These are phyloP conservation scores for Periglandula ipomoeae DNA, from an alignment of 2,329 filamentous ascomycete genomes.

Conservation along the genomic window DNA sequence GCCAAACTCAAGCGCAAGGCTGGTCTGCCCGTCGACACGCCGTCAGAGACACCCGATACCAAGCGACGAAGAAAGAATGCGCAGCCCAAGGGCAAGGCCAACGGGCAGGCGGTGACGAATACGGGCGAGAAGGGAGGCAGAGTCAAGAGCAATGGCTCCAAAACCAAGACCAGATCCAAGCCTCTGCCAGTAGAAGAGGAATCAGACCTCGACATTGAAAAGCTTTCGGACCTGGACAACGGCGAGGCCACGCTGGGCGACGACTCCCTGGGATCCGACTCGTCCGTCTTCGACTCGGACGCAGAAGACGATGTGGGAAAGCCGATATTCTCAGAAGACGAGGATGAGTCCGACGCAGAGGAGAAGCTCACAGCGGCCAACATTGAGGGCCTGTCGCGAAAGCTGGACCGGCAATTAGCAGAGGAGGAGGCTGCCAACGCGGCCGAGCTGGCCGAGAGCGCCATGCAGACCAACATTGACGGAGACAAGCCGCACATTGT, in stretches of 20 bases:
- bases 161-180: constrained; percentile 23
- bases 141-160: constrained; percentile 9
- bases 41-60: constrained; percentile 34
- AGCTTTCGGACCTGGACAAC: constrained; percentile 32
- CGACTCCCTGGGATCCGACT: constrained; percentile 49
- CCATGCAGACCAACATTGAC: constrained; percentile 88
- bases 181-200: no score
- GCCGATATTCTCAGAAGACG: constrained; percentile 89
- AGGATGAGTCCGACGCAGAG: constrained; percentile 78
- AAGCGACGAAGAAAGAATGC: constrained; percentile 15
- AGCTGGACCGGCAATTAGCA: constrained; percentile 68
- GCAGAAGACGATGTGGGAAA: constrained; percentile 40
- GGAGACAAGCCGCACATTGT: constrained; percentile 63
- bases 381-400: constrained; percentile 82
- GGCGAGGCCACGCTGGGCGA: constrained; percentile 37
- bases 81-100: constrained; percentile 14
- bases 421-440: constrained; percentile 75
- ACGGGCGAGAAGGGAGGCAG: constrained; percentile 21
- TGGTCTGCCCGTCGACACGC: constrained; percentile 53
- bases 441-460: constrained; percentile 75
- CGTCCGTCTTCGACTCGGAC: constrained; percentile 63
- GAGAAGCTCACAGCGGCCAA: constrained; percentile 92
- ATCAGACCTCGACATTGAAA: constrained; percentile 35
- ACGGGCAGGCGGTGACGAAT: constrained; percentile 9
- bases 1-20: constrained; percentile 80